Evolutionary conservation across 2,329 filamentous ascomycete species (phyloP).

Genomic region (Didymella keratinophila): DNA sequence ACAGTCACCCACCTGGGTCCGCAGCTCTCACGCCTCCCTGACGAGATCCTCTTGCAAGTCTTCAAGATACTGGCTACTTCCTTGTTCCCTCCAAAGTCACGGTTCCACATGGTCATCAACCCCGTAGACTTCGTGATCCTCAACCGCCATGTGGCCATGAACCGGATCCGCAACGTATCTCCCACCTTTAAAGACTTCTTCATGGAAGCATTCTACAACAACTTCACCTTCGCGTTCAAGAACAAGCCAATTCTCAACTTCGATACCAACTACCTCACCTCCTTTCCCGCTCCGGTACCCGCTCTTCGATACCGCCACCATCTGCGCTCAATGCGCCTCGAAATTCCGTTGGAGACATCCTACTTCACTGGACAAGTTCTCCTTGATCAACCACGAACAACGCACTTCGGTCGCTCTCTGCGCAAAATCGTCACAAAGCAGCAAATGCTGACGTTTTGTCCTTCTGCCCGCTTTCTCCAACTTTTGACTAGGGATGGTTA

Average conservation of each 20-base stretch:
- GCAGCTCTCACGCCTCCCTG: constrained; percentile 21
- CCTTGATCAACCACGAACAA: background rate
- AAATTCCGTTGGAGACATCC: constrained; percentile 21
- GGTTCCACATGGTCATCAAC: constrained; percentile 13
- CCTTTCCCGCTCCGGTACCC: constrained; percentile 9
- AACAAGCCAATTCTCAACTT: background rate
- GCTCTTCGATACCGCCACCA: constrained; percentile 1
- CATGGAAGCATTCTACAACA: constrained; percentile 23
- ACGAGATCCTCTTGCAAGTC: constrained; percentile 28
- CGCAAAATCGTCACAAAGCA: constrained; percentile 8
- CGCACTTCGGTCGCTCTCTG: background rate
- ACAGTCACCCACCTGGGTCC: constrained; percentile 8
- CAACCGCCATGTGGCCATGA: constrained; percentile 12
- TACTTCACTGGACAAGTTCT: constrained; percentile 1
- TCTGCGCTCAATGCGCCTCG: constrained; percentile 12
- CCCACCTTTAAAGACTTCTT: constrained; percentile 13
- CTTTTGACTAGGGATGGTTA: constrained; percentile 13
- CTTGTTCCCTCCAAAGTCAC: constrained; percentile 1
- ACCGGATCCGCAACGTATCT: constrained; percentile 18
- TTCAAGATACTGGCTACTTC: constrained; percentile 15
- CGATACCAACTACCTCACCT: background rate
- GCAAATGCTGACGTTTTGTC: constrained; percentile 21
- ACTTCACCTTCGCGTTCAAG: constrained; percentile 15
- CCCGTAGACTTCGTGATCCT: constrained; percentile 11
- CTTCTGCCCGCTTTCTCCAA: constrained; percentile 20